Evolutionary conservation across 2,329 filamentous ascomycete genomes (phyloP).

Genomic region (Ascosphaera acerosa): DNA sequence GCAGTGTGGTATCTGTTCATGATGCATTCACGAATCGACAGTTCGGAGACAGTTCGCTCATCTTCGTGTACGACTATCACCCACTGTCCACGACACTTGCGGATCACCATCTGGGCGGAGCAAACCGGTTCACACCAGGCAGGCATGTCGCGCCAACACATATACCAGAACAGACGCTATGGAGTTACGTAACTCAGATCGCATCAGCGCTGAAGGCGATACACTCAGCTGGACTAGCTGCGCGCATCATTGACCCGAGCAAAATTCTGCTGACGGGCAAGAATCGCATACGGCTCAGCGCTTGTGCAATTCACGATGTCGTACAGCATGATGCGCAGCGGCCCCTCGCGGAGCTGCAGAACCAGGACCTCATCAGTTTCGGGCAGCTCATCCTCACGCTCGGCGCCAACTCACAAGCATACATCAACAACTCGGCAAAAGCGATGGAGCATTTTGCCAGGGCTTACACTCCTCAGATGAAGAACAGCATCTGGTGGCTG

Average conservation of each 20-base stretch:
- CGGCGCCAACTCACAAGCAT: slow-evolving; percentile 38
- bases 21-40: slow-evolving; percentile 83
- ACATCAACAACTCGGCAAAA: slow-evolving; percentile 37
- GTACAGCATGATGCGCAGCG: slow-evolving; percentile 51
- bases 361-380: slow-evolving; percentile 66
- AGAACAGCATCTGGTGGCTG: slow-evolving; percentile 61
- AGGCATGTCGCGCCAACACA: slow-evolving; percentile 23
- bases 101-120: slow-evolving; percentile 38
- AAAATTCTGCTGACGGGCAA: slow-evolving; percentile 82
- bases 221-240: slow-evolving; percentile 56
- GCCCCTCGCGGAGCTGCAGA: slow-evolving; percentile 50
- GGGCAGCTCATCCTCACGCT: slow-evolving; percentile 66
- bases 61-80: slow-evolving; percentile 85
- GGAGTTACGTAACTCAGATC: slow-evolving; percentile 83
- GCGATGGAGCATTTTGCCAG: slow-evolving; percentile 53
- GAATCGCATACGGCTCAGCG: slow-evolving; percentile 67
- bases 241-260: slow-evolving; percentile 59
- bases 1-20: slow-evolving; percentile 60
- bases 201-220: slow-evolving; percentile 70
- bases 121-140: slow-evolving; percentile 18
- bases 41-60: slow-evolving; percentile 83
- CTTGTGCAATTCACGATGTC: slow-evolving; percentile 74
- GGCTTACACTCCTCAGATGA: slow-evolving; percentile 52
- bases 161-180: slow-evolving; percentile 50
- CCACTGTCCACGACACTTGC: slow-evolving; percentile 72